A percentile compares a stretch with the other conserved stretches of the same genome.
Conservation (phyloP, 495 filamentous ascomycete genomes). For the Hypomontagnella monticulosa region DNA sequence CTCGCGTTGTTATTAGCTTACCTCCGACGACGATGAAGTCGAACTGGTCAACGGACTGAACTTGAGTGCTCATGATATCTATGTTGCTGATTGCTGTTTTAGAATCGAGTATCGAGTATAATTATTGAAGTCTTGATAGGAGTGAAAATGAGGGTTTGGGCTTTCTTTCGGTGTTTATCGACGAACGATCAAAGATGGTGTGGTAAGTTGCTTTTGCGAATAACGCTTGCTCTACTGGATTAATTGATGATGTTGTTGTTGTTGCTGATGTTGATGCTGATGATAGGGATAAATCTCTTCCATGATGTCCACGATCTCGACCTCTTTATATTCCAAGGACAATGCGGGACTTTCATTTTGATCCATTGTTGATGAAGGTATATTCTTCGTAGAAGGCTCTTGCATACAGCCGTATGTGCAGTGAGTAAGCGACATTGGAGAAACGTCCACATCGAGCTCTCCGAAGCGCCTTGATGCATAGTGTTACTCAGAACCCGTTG, state of each 20-base stretch:
- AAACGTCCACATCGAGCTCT: constrained; percentile 1
- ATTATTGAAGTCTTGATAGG: neutral
- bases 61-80: constrained; percentile 27
- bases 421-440: constrained; percentile 35
- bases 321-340: constrained; percentile 25
- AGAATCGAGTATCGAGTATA: neutral
- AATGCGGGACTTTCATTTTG: constrained; percentile 25
- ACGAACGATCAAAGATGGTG: neutral
- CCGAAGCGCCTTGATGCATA: constrained; percentile 18
- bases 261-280: constrained; percentile 1
- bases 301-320: neutral
- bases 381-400: neutral
- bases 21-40: constrained; percentile 41
- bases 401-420: constrained; percentile 15
- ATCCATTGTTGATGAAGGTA: constrained; percentile 12
- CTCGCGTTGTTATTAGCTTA: neutral
- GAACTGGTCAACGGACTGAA: constrained; percentile 31
- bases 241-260: constrained; percentile 7
- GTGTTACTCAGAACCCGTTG: constrained; percentile 28
- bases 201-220: constrained; percentile 1
- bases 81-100: constrained; percentile 1
- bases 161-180: neutral
- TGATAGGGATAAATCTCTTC: constrained; percentile 13
- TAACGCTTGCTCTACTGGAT: neutral
- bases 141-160: constrained; percentile 1